These are phyloP conservation scores for Hortiboletus campestris DNA, from an alignment of 768 basidiomycete genomes.

Conservation along the genomic window DNA sequence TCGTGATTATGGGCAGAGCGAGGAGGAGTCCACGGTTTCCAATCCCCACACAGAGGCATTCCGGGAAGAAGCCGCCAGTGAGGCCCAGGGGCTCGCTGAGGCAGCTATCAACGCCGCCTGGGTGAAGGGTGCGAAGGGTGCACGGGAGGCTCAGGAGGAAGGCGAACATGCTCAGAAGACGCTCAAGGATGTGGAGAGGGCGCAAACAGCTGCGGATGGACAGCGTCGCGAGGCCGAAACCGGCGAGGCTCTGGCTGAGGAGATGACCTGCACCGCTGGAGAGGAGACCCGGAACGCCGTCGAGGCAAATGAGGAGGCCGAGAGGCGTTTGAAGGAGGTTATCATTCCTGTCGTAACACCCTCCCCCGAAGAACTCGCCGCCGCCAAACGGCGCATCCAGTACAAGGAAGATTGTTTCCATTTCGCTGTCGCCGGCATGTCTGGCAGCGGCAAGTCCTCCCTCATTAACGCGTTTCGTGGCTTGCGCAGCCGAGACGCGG, in stretches of 20 bases:
- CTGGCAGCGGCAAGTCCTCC: conserved; percentile 34
- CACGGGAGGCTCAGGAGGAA: background rate
- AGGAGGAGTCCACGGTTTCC: background rate
- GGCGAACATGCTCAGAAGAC: background rate
- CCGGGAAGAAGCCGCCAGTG: background rate
- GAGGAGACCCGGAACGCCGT: conserved; percentile 13
- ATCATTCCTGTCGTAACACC: background rate
- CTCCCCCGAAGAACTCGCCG: conserved; percentile 1
- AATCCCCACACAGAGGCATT: background rate
- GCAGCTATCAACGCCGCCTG: background rate
- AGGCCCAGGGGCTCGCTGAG: background rate
- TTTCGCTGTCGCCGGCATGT: conserved; percentile 30
- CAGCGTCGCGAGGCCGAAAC: conserved; percentile 9
- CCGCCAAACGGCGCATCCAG: conserved; percentile 7
- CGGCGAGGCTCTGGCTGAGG: conserved; percentile 6
- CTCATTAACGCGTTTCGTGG: conserved; percentile 12
- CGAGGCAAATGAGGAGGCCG: background rate
- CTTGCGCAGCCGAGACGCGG: no score
- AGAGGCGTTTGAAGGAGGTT: no score
- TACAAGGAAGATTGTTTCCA: conserved; percentile 26
- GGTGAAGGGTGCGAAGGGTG: conserved; percentile 1
- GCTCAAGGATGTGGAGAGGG: background rate
- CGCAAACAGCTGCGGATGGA: conserved; percentile 1
- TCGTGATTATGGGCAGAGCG: no score
- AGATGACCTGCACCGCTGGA: conserved; percentile 5